Percentiles rank a stretch among this genome's conserved stretches.
These are phyloP conservation scores for Plenodomus lindquistii DNA, from an alignment of 2,329 filamentous ascomycete genomes.

Conservation along the genomic window DNA sequence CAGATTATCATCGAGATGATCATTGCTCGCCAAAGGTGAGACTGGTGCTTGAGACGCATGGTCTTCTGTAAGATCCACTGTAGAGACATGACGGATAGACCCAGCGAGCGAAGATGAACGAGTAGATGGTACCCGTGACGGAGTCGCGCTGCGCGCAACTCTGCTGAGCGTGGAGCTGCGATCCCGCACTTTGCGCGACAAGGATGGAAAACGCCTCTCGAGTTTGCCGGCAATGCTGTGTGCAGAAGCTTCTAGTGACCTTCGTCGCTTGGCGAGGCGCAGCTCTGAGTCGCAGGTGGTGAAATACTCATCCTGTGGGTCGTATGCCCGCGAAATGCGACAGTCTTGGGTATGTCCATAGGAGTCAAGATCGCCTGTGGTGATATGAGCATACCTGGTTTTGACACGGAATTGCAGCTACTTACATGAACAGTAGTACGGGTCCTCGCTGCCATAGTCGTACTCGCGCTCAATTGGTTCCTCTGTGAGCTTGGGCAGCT, in stretches of 20 bases:
- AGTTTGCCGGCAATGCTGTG: conserved; percentile 67
- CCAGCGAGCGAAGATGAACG: conserved; percentile 77
- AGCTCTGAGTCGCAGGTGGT: conserved; percentile 63
- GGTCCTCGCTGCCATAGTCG: conserved; percentile 55
- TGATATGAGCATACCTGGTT: conserved; percentile 24
- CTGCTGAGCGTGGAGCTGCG: conserved; percentile 47
- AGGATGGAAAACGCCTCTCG: conserved; percentile 61
- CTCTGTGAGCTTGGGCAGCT: conserved; percentile 83
- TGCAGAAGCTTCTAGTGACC: conserved; percentile 63
- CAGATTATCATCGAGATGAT: conserved; percentile 38
- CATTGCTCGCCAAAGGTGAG: conserved; percentile 32
- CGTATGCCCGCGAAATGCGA: conserved; percentile 62
- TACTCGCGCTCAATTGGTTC: conserved; percentile 74
- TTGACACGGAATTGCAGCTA: conserved; percentile 26
- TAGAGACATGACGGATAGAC: conserved; percentile 52
- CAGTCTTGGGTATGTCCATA: conserved; percentile 57
- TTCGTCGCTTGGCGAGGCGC: conserved; percentile 59
- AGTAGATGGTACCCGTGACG: conserved; percentile 67
- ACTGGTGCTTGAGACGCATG: conserved; percentile 28
- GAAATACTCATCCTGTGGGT: conserved; percentile 64
- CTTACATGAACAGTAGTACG: conserved; percentile 71
- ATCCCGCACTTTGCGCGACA: conserved; percentile 60
- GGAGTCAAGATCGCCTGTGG: conserved; percentile 60
- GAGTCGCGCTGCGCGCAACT: conserved; percentile 47
- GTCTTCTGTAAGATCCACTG: conserved; percentile 45